Evolutionary conservation across 371 early-diverging fungal genomes (phyloP).

Genomic region (Mortierella polycephala): DNA sequence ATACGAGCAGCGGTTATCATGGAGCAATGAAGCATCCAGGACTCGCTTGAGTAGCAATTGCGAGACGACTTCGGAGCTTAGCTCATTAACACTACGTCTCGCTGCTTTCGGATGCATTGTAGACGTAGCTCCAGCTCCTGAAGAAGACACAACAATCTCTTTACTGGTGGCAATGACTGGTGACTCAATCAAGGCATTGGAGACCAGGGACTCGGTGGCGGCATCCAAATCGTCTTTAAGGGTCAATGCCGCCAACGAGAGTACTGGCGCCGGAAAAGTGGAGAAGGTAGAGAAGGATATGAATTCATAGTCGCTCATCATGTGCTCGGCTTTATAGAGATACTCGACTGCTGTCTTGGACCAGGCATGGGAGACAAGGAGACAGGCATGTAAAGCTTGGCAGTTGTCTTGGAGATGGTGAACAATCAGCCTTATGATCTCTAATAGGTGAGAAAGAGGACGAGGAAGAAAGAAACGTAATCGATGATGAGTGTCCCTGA

Average conservation of each 20-base stretch:
- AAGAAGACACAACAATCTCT: neutral
- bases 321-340: slow-evolving; percentile 53
- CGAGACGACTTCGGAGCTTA: slow-evolving; percentile 10
- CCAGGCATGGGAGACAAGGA: slow-evolving; percentile 48
- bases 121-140: neutral
- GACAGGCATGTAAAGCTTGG: slow-evolving; percentile 43
- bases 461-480: neutral
- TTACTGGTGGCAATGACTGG: neutral
- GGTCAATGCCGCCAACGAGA: slow-evolving; percentile 12
- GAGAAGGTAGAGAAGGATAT: slow-evolving; percentile 7
- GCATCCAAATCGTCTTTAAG: slow-evolving; percentile 4
- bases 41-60: slow-evolving; percentile 27
- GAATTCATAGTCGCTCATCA: slow-evolving; percentile 26
- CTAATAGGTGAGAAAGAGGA: slow-evolving; percentile 7
- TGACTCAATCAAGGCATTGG: neutral
- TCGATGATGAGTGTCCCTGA: neutral
- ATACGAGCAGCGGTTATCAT: slow-evolving; percentile 26
- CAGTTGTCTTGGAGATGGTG: slow-evolving; percentile 29
- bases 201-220: neutral
- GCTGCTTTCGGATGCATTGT: neutral
- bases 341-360: slow-evolving; percentile 51
- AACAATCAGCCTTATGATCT: slow-evolving; percentile 26
- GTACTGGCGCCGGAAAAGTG: neutral
- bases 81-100: neutral
- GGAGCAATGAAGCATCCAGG: slow-evolving; percentile 32